Conservation (phyloP, 257 asterid genomes). For the Solanum okadae region DNA sequence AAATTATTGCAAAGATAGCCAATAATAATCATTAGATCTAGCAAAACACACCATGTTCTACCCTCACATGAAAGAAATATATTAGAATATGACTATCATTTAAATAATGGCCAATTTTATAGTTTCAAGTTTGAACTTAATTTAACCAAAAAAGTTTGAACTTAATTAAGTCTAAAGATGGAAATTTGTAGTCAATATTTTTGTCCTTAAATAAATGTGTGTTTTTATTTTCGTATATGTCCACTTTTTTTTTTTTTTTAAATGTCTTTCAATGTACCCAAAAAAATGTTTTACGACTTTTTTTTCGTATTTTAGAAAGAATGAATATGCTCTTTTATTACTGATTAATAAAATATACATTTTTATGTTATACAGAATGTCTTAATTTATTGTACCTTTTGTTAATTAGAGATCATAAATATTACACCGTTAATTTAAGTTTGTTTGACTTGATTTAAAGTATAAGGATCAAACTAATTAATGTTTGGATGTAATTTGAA, state of each 20-base stretch:
- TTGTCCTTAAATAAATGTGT: conserved; percentile 2
- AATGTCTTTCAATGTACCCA: not conserved
- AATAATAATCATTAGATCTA: conserved; percentile 4
- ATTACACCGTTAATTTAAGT: not conserved
- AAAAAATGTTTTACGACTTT: too few relatives aligned
- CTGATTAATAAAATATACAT: too few relatives aligned
- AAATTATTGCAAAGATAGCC: conserved; percentile 2
- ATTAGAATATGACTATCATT: not conserved
- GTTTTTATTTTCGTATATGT: not conserved
- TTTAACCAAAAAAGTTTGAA: not conserved
- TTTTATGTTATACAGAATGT: not conserved
- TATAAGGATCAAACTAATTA: not conserved
- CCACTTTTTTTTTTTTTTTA: not conserved
- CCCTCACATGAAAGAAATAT: conserved; percentile 14
- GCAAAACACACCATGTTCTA: conserved; percentile 24
- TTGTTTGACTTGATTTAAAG: not conserved
- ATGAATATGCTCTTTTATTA: too few relatives aligned
- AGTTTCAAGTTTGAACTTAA: not conserved
- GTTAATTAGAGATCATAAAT: not conserved
- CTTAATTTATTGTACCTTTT: too few relatives aligned
- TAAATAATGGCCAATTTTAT: not conserved
- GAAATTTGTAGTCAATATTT: not conserved
- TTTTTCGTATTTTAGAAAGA: too few relatives aligned
- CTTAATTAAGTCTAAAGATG: not conserved
- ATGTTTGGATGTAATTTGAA: not conserved